Evolutionary conservation across 306 rosid genomes (phyloP).

Genomic region (Rosa rugosa): DNA sequence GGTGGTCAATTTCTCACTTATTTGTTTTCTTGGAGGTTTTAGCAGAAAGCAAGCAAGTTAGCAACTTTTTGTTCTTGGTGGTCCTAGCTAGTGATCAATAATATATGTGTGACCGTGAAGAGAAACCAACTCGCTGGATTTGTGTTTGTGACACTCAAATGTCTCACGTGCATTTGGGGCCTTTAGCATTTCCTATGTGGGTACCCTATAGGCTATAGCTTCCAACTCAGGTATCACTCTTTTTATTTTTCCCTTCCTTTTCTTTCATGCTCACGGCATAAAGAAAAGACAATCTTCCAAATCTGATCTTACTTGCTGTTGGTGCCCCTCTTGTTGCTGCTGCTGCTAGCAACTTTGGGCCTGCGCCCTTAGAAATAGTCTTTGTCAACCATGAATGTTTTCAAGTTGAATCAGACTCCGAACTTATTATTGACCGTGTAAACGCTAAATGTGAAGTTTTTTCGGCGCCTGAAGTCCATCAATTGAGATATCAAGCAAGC

Average conservation of each 20-base stretch:
- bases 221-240: not conserved
- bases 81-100: slow-evolving; percentile 34
- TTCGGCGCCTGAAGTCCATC: no score
- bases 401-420: no score
- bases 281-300: not conserved
- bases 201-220: slow-evolving; percentile 6
- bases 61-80: slow-evolving; percentile 19
- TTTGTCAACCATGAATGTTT: no score
- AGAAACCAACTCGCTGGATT: slow-evolving; percentile 37
- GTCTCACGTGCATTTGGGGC: slow-evolving; percentile 43
- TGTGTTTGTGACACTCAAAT: slow-evolving; percentile 17
- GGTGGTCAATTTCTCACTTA: slow-evolving; percentile 4
- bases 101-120: slow-evolving; percentile 25
- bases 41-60: slow-evolving; percentile 14
- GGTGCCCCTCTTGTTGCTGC: no score
- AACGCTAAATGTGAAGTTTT: no score
- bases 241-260: not conserved
- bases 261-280: not conserved
- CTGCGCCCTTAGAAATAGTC: no score
- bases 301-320: not conserved
- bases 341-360: no score
- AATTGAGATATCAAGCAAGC: no score
- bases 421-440: no score
- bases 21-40: slow-evolving; percentile 10
- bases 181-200: slow-evolving; percentile 12